Conservation (phyloP, 257 asterid genomes). For the Penstemon davidsonii region DNA sequence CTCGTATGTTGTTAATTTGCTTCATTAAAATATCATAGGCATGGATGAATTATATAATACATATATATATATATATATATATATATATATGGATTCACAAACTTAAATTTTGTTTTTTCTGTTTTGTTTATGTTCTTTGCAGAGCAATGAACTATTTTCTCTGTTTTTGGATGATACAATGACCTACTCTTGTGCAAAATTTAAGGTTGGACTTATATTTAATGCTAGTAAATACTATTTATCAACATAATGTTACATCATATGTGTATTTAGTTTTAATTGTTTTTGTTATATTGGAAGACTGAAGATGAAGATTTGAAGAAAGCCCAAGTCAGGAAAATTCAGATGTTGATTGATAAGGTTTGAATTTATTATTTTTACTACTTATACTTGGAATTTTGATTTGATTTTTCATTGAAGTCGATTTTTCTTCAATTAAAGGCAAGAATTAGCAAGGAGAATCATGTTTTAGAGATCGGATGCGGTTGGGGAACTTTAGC, state of each 20-base stretch:
- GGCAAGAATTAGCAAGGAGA: constrained; percentile 64
- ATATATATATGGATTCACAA: background rate
- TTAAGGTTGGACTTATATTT: constrained; percentile 59
- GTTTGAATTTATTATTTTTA: background rate
- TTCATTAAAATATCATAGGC: too few relatives aligned
- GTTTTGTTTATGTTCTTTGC: constrained; percentile 25
- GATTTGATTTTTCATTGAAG: too few relatives aligned
- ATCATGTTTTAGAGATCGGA: constrained; percentile 79
- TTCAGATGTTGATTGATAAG: background rate
- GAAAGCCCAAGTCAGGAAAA: background rate
- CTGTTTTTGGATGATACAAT: constrained; percentile 72
- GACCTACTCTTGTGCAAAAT: constrained; percentile 85
- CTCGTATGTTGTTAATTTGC: constrained; percentile 30
- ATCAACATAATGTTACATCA: background rate
- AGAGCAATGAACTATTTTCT: constrained; percentile 84
- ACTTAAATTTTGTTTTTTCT: background rate
- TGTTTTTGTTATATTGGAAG: background rate
- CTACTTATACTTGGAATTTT: too few relatives aligned
- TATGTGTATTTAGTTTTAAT: constrained; percentile 22
- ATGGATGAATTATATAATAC: too few relatives aligned
- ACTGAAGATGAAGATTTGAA: too few relatives aligned
- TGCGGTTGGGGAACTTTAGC: constrained; percentile 93
- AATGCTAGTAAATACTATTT: constrained; percentile 39
- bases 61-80: too few relatives aligned
- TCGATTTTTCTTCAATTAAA: constrained; percentile 26